Evolutionary conservation across 177 flowering plant species (phyloP).

Genomic region (Vitis hybrid): DNA sequence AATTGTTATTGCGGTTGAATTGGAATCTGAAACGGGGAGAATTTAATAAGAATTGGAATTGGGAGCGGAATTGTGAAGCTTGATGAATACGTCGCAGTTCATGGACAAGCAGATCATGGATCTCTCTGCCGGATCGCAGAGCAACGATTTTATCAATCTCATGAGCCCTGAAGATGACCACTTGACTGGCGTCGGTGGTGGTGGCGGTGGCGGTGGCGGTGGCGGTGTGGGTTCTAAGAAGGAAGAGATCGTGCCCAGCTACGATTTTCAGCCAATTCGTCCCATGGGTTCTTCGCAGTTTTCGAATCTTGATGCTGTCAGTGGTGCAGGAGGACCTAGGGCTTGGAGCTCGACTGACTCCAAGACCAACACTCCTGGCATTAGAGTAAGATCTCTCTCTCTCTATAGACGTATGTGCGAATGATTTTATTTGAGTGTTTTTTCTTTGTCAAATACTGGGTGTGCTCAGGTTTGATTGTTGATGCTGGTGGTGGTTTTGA

Average conservation of each 20-base stretch:
- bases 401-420: background rate
- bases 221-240: conserved; percentile 24
- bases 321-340: conserved; percentile 35
- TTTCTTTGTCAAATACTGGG: too few species aligned
- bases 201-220: conserved; percentile 4
- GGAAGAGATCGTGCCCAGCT: conserved; percentile 70
- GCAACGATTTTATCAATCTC: conserved; percentile 53
- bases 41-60: background rate
- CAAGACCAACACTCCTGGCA: conserved; percentile 19
- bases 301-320: conserved; percentile 24
- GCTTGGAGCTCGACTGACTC: conserved; percentile 59
- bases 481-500: too few species aligned
- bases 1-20: background rate
- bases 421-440: too few species aligned
- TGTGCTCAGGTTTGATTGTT: too few species aligned
- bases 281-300: conserved; percentile 31
- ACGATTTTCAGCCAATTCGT: conserved; percentile 87
- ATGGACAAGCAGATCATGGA: conserved; percentile 99
- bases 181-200: background rate
- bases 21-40: too few species aligned
- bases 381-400: conserved; percentile 33
- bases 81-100: conserved; percentile 76
- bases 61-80: background rate
- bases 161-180: conserved; percentile 41
- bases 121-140: conserved; percentile 40